Percentiles rank a stretch among this genome's conserved stretches.
These are phyloP conservation scores for Apiospora malaysiana DNA, from an alignment of 2,329 filamentous ascomycete species.

Conservation along the genomic window DNA sequence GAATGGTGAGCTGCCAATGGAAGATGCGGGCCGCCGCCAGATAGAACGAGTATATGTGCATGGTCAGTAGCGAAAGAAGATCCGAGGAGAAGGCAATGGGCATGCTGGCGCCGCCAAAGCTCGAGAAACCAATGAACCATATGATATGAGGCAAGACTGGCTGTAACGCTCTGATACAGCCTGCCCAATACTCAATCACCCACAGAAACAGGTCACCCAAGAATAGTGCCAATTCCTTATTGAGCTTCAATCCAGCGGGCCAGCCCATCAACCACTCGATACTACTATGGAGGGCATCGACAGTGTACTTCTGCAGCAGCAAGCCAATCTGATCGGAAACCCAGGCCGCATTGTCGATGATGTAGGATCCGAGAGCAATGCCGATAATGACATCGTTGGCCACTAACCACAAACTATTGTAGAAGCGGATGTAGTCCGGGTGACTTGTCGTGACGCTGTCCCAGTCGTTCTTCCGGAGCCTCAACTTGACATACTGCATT, in stretches of 20 bases:
- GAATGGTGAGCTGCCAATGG: constrained; percentile 97
- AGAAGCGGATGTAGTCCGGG: constrained; percentile 98
- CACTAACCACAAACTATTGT: constrained; percentile 98
- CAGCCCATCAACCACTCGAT: constrained; percentile 96
- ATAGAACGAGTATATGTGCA: constrained; percentile 99
- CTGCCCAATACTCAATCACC: constrained; percentile 98
- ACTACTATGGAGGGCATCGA: constrained; percentile 84
- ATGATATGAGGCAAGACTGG: constrained; percentile 86
- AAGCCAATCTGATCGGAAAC: constrained; percentile 81
- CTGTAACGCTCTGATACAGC: constrained; percentile 77
- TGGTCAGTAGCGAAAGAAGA: constrained; percentile 84
- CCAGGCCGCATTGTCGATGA: constrained; percentile 90
- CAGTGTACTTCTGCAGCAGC: constrained; percentile 80
- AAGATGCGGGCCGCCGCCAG: constrained; percentile 96
- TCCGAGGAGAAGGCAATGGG: constrained; percentile 96
- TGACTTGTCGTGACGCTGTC: constrained; percentile 94
- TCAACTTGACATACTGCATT: constrained; percentile 90
- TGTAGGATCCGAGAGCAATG: constrained; percentile 93
- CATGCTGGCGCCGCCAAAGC: constrained; percentile 96
- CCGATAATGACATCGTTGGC: constrained; percentile 99
- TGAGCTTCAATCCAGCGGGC: constrained; percentile 94
- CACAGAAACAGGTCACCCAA: constrained; percentile 94
- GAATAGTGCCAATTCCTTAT: constrained; percentile 91
- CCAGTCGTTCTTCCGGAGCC: constrained; percentile 91
- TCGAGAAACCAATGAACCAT: constrained; percentile 91